Conservation (phyloP, 257 asterid species). For the Coffea canephora region DNA sequence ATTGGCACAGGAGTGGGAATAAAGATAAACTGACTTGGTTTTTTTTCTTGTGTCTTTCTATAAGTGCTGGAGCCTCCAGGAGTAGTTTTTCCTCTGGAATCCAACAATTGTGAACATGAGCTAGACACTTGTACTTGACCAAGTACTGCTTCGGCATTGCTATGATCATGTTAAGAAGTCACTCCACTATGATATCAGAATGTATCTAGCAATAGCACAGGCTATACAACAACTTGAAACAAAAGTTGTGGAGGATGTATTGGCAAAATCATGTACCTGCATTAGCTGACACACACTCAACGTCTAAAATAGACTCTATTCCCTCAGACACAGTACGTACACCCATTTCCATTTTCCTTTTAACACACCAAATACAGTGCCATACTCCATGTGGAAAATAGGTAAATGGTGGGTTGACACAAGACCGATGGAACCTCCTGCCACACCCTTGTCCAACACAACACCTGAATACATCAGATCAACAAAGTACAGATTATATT, state of each 20-base stretch:
- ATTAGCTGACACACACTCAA: constrained; percentile 12
- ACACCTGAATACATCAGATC: constrained; percentile 11
- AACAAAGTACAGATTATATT: background rate
- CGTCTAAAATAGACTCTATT: constrained; percentile 31
- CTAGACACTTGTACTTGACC: constrained; percentile 36
- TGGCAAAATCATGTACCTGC: constrained; percentile 22
- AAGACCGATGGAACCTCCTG: constrained; percentile 35
- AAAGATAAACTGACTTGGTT: constrained; percentile 15
- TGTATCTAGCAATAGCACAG: constrained; percentile 4
- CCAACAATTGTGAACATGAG: constrained; percentile 35
- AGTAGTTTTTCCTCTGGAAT: constrained; percentile 19
- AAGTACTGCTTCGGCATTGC: constrained; percentile 23
- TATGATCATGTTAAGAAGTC: constrained; percentile 13
- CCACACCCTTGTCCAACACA: constrained; percentile 35
- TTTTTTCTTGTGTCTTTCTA: constrained; percentile 14
- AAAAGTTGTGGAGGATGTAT: background rate
- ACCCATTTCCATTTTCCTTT: constrained; percentile 30
- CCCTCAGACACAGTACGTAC: constrained; percentile 34
- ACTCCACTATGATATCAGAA: background rate
- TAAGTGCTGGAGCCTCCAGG: constrained; percentile 15
- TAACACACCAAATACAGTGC: constrained; percentile 31
- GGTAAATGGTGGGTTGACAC: constrained; percentile 28
- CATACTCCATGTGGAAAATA: constrained; percentile 30
- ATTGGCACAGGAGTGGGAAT: background rate
- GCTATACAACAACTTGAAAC: background rate